Percentiles rank a stretch among this genome's conserved stretches.
phyloP scores from a whole-genome alignment of 176 grass and related monocot species.

The Rhynchospora tenuis region DNA sequence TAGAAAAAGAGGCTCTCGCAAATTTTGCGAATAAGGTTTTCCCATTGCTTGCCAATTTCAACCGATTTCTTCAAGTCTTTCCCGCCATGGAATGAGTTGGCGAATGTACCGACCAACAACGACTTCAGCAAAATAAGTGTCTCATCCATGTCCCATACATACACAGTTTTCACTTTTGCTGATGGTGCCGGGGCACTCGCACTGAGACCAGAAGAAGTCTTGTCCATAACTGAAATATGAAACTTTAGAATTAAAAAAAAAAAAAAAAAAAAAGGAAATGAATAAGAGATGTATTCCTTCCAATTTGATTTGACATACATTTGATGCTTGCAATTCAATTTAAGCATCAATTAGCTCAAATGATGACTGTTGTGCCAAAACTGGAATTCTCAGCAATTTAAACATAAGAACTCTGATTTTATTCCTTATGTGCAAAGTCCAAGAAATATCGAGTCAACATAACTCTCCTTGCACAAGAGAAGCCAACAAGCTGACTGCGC shows the following conservation, averaged over 20 bases:
- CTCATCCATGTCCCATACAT: slow-evolving; percentile 96
- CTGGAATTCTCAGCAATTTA: not conserved
- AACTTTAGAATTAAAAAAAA: not conserved
- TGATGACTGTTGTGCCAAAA: not conserved
- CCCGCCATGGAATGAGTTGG: slow-evolving; percentile 48
- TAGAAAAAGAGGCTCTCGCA: slow-evolving; percentile 84
- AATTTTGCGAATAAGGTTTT: slow-evolving; percentile 71
- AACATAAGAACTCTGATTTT: not conserved
- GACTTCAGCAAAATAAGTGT: slow-evolving; percentile 93
- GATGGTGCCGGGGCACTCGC: not conserved
- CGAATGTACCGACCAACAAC: slow-evolving; percentile 70
- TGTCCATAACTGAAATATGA: slow-evolving; percentile 20
- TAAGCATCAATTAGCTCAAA: not conserved
- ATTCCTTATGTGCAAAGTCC: too few species aligned
- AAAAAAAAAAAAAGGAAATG: slow-evolving; percentile 7
- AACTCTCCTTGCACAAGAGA: too few species aligned
- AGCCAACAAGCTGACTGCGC: too few species aligned
- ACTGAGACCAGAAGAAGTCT: slow-evolving; percentile 3
- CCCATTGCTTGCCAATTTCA: slow-evolving; percentile 80
- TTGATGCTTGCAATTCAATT: not conserved
- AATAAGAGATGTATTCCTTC: not conserved
- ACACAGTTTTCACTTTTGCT: slow-evolving; percentile 32
- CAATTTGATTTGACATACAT: not conserved
- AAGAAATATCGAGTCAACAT: too few species aligned
- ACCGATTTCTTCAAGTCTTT: slow-evolving; percentile 56